Percentiles rank a stretch among this genome's conserved stretches.
Conservation (phyloP, 139 green algal species). For the Dunaliella primolecta region DNA sequence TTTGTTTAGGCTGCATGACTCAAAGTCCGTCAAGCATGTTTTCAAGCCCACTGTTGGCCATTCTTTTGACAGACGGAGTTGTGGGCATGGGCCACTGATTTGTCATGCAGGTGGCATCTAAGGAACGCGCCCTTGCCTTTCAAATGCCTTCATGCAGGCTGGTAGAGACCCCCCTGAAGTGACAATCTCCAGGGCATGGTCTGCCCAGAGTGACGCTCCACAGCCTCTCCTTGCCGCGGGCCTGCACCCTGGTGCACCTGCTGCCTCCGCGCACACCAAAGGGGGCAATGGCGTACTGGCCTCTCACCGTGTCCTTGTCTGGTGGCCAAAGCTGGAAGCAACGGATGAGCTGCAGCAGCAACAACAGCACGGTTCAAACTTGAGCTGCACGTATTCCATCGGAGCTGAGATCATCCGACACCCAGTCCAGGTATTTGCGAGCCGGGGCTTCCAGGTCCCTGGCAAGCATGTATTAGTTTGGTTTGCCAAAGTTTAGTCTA, state of each 20-base stretch:
- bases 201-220: constrained; percentile 22
- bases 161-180: neutral
- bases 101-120: no score
- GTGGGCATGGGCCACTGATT: no score
- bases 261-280: constrained; percentile 38
- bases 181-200: constrained; percentile 29
- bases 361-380: no score
- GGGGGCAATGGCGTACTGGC: neutral
- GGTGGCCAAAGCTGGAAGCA: constrained; percentile 38
- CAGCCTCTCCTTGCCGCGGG: constrained; percentile 50
- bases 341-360: neutral
- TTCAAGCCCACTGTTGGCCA: no score
- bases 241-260: constrained; percentile 26
- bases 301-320: constrained; percentile 45
- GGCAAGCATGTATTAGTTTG: no score
- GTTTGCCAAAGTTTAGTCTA: no score
- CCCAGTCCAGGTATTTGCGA: constrained; percentile 29
- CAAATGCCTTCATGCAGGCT: neutral
- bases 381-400: constrained; percentile 17
- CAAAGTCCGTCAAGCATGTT: no score
- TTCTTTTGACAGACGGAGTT: no score
- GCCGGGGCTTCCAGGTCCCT: no score
- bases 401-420: constrained; percentile 46
- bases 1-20: no score
- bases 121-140: no score